Percentiles rank a stretch among this genome's conserved stretches.
Evolutionary conservation across 805 yeast species (phyloP).

Genomic region (Candida gorgasii): DNA sequence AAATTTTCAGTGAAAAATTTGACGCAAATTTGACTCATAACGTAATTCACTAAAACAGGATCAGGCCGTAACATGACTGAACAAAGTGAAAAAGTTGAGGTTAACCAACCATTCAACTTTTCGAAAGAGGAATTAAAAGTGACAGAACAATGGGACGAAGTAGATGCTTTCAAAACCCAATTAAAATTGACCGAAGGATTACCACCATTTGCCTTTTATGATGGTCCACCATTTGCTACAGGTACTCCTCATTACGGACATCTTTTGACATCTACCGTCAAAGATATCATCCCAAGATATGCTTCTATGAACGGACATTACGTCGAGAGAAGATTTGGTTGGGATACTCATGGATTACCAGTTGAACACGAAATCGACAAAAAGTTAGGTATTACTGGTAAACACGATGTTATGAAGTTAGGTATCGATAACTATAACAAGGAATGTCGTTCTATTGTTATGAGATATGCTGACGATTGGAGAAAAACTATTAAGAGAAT

Average conservation of each 20-base stretch:
- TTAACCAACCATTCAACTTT: constrained; percentile 56
- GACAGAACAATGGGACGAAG: constrained; percentile 78
- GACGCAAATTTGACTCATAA: neutral
- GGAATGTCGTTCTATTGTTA: constrained; percentile 95
- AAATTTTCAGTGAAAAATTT: constrained; percentile 7
- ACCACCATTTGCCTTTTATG: constrained; percentile 90
- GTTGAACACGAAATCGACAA: constrained; percentile 99
- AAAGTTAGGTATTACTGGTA: constrained; percentile 88
- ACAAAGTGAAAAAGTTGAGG: constrained; percentile 13
- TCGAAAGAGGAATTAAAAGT: constrained; percentile 89
- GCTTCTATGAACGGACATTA: constrained; percentile 97
- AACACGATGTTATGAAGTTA: constrained; percentile 89
- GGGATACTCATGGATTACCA: constrained; percentile 99
- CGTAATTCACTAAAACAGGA: too few species aligned
- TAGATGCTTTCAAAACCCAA: constrained; percentile 91
- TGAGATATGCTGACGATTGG: constrained; percentile 97
- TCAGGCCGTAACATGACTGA: too few species aligned
- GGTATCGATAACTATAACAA: constrained; percentile 93
- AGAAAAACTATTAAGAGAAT: constrained; percentile 86
- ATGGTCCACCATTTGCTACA: constrained; percentile 99
- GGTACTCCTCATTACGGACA: constrained; percentile 99
- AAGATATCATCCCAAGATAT: constrained; percentile 95
- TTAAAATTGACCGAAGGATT: constrained; percentile 79
- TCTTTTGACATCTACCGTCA: constrained; percentile 92
- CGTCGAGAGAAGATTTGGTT: constrained; percentile 97